Percentiles rank a stretch among this genome's conserved stretches.
Evolutionary conservation across 495 filamentous ascomycete genomes (phyloP).

Genomic region (Podospora sp.): DNA sequence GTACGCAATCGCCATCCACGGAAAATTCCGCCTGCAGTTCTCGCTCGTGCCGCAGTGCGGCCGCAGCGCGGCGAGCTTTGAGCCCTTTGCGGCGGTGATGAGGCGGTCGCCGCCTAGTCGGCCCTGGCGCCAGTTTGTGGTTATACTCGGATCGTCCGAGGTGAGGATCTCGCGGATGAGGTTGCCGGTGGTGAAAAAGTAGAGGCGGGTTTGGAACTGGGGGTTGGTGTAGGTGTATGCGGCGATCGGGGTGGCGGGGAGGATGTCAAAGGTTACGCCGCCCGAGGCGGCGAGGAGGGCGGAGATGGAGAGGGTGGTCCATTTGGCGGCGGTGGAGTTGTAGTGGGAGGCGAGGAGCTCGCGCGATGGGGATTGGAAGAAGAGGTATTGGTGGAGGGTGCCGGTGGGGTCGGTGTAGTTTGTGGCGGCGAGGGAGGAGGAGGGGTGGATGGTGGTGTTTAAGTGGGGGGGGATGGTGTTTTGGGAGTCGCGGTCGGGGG

Average conservation of each 20-base stretch:
- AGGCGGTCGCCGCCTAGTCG: background rate
- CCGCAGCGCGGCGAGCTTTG: conserved; percentile 8
- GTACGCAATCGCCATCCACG: conserved; percentile 1
- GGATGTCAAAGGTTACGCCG: background rate
- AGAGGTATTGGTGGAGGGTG: background rate
- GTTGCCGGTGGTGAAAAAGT: background rate
- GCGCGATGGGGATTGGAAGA: background rate
- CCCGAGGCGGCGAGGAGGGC: background rate
- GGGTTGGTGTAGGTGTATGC: conserved; percentile 8
- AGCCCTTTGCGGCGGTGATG: background rate
- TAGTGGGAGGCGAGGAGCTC: background rate
- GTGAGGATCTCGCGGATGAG: background rate
- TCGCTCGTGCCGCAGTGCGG: conserved; percentile 10
- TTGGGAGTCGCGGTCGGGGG: background rate
- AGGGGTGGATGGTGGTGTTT: background rate
- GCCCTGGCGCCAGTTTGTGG: background rate
- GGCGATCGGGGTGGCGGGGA: conserved; percentile 3
- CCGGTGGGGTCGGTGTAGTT: background rate
- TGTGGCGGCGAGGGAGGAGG: background rate
- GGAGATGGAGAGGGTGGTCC: background rate
- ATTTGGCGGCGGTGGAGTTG: background rate
- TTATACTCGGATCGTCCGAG: background rate
- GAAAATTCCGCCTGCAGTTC: background rate
- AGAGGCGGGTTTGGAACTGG: background rate
- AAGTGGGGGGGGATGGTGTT: background rate